Conservation (phyloP, 2,329 filamentous ascomycete genomes). For the Fusarium succisae region DNA sequence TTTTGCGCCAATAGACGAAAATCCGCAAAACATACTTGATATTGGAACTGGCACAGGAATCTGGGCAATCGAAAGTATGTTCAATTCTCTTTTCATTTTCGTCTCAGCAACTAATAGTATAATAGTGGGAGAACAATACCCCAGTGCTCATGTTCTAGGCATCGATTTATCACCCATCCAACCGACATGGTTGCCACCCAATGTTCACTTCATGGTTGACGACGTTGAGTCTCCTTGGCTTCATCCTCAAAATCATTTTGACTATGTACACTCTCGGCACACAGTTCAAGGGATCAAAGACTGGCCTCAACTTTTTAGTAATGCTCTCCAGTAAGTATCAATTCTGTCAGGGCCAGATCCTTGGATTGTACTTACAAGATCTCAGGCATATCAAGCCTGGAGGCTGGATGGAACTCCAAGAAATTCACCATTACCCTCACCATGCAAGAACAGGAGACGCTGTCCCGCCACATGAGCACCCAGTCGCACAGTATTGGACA, state of each 20-base stretch:
- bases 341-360: background rate
- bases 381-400: constrained; percentile 61
- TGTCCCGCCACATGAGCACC: constrained; percentile 50
- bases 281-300: constrained; percentile 65
- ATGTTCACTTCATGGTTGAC: constrained; percentile 65
- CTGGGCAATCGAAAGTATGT: constrained; percentile 65
- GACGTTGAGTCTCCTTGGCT: constrained; percentile 67
- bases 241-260: constrained; percentile 63
- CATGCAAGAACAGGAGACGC: constrained; percentile 52
- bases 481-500: constrained; percentile 58
- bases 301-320: constrained; percentile 60
- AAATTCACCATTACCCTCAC: constrained; percentile 60
- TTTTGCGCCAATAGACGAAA: constrained; percentile 60
- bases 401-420: constrained; percentile 65
- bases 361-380: background rate
- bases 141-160: constrained; percentile 55
- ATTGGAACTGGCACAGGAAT: constrained; percentile 68
- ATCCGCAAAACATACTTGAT: constrained; percentile 63
- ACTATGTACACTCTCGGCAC: constrained; percentile 69
- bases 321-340: constrained; percentile 31
- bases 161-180: constrained; percentile 61
- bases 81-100: background rate
- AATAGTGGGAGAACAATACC: constrained; percentile 58
- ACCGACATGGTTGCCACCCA: constrained; percentile 62
- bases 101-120: constrained; percentile 11